Base-by-base conservation (phyloP, 495 filamentous ascomycete species). In the Neurospora sp. region DNA sequence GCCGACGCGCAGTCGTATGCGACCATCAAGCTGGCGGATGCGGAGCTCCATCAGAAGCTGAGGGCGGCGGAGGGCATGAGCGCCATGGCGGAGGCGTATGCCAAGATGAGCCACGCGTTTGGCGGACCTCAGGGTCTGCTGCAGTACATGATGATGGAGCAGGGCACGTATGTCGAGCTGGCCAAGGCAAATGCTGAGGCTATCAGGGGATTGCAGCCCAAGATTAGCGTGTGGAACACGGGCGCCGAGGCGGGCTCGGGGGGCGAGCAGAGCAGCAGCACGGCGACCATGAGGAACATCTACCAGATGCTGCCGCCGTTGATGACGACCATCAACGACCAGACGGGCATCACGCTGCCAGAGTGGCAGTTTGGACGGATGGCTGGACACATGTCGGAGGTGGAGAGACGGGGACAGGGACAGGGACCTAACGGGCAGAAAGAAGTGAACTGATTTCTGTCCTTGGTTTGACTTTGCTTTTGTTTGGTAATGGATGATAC, bases 141-240 rank as follows among this genome's bases (percentile, higher is more conserved):
- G 73, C 90, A 93, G 78, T 94, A 90, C 85, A 85, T 93, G 81
- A 94, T 92, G 90, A 89, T 92, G 78, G 87, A 91, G 82, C 88
- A 89, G 78, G 87, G 86, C 75, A 88, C 88, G 2, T 91, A 90
- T 74, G 83, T 87, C 69, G 82, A 88, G 74, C 85, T 92, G 61
- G 90, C 90, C 71, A 88, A 89, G 74, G 89, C 89, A 59, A 92
- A 92, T 75, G 93, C 90, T 31, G 75, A 83, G 46, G 93, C 92
- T 31, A 87, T 96, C 80, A 83, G 89, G 61, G 93, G 93, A 69
- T 82, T 96, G 75, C 88, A 93, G 76, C 93, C 93, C 71, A 96
- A 94, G 89, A 96, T 96, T 81, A 93, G 88, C 69, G 87, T 93
- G 11, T 96, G 93, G 93, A 94, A 94, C 80, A 94, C 93, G 40